Base-by-base conservation (phyloP, 192 early-diverging fungal species). In the Entophlyctis helioformis region DNA sequence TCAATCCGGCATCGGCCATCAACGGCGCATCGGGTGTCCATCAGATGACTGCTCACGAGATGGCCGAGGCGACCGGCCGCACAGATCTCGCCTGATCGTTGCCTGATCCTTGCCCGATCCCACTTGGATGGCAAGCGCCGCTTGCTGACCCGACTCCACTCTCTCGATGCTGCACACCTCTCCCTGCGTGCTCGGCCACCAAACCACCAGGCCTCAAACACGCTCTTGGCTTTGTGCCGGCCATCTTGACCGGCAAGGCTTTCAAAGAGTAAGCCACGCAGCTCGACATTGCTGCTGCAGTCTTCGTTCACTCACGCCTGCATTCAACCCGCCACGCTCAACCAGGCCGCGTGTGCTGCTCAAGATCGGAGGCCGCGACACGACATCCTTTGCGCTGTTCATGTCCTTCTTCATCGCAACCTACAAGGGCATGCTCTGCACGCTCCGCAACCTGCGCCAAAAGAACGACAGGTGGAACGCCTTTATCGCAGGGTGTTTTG, bases 331-430 rank as follows among this genome's bases (percentile, higher is more conserved):
- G 11, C 12, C 12, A 16, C 40, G 15, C 21, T 41, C 21, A 16
- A 16, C 26, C 36, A 63, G 62, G 28, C 57, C 57, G 12, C n/a
- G 28, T 10, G 37, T 44, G 13, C 29, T 66, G n/a, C 20, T 50
- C 16, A 60, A 61, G 47, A 50, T 66, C 36, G 63, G 63, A 7
- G 63, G 63, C 1, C 25, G 45, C 28, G 63, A 66, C 36, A 66
- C 63, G 7, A 53, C 45, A 5, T 47, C 54, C 2, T 66, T 66
- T 49, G 53, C 63, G 1, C 44, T 57, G 9, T 66, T 66, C 44
- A 43, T 66, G 38, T 61, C 58, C 15, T 29, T 38, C 0, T 61
- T 62, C 41, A 66, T 62, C 26, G 53, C 51, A 2, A 11, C 28
- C n/a, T 66, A 66, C 43, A 66, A 66, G 32, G 63, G 39, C 15